Conservation (phyloP, 75 land plant species). For the Cryptomeria japonica region DNA sequence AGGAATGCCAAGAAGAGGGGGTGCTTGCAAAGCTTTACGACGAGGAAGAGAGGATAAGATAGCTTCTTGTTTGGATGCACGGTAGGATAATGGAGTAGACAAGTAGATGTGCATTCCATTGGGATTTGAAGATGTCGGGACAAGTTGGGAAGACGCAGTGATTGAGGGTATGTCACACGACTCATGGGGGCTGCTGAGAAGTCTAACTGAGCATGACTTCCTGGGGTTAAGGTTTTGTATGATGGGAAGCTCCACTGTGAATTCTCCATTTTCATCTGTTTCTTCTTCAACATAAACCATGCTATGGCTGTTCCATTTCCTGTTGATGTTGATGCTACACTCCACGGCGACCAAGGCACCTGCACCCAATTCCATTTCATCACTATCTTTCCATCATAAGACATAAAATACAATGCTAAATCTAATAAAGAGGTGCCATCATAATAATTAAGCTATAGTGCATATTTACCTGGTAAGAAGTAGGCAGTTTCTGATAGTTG, state of each 20-base stretch:
- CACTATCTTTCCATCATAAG: neutral
- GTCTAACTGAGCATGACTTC: neutral
- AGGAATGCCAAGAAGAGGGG: neutral
- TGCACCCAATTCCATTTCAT: neutral
- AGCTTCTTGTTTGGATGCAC: neutral
- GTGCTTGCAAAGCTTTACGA: neutral
- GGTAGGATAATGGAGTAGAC: neutral
- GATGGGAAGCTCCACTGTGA: neutral
- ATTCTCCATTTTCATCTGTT: conserved; percentile 1
- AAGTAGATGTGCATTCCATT: neutral
- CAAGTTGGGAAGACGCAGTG: neutral
- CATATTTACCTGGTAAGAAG: neutral
- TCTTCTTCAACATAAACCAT: neutral
- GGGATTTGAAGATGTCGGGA: neutral
- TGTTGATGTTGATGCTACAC: neutral
- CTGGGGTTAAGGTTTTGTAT: neutral
- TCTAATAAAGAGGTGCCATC: too few species aligned
- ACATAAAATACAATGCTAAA: too few species aligned
- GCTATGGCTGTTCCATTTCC: neutral
- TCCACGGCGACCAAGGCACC: neutral
- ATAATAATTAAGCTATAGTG: too few species aligned
- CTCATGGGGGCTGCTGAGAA: neutral
- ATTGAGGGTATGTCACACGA: neutral
- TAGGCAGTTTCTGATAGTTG: neutral
- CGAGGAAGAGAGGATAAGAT: neutral